A percentile compares a stretch with the other conserved stretches of the same genome.
Evolutionary conservation across 495 filamentous ascomycete species (phyloP).

Genomic region (Penicillium subrubescens): DNA sequence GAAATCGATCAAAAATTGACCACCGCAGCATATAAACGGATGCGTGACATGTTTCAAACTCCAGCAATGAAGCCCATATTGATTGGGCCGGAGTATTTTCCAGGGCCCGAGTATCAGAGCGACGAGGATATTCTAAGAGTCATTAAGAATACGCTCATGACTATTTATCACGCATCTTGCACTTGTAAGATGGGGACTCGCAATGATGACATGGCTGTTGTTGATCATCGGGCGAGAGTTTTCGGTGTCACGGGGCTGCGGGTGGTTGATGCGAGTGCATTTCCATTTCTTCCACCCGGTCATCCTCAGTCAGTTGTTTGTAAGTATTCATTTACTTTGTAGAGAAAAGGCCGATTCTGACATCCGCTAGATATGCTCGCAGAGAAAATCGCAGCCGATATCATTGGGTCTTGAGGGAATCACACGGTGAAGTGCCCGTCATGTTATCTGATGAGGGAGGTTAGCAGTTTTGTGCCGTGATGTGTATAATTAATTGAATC

Average conservation of each 20-base stretch:
- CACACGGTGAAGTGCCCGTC: background rate
- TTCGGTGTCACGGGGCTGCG: conserved; percentile 53
- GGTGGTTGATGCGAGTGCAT: conserved; percentile 61
- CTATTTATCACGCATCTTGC: conserved; percentile 56
- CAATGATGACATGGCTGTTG: conserved; percentile 52
- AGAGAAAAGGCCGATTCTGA: conserved; percentile 1
- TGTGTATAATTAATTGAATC: background rate
- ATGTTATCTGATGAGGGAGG: background rate
- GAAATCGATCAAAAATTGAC: conserved; percentile 55
- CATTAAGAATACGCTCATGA: conserved; percentile 44
- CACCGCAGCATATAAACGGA: conserved; percentile 53
- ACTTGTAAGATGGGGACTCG: conserved; percentile 54
- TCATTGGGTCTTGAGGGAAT: conserved; percentile 25
- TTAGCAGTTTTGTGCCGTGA: background rate
- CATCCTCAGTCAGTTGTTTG: conserved; percentile 57
- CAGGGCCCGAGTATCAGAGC: conserved; percentile 46
- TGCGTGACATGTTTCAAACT: conserved; percentile 41
- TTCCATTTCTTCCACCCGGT: conserved; percentile 58
- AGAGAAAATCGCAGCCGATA: conserved; percentile 62
- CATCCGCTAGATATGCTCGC: conserved; percentile 50
- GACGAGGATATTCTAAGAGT: conserved; percentile 54
- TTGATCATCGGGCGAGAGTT: conserved; percentile 54
- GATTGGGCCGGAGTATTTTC: conserved; percentile 52
- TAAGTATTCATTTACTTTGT: conserved; percentile 25
- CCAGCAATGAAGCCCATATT: conserved; percentile 38